Conservation (phyloP, 495 filamentous ascomycete genomes). For the Xeromyces bisporus region DNA sequence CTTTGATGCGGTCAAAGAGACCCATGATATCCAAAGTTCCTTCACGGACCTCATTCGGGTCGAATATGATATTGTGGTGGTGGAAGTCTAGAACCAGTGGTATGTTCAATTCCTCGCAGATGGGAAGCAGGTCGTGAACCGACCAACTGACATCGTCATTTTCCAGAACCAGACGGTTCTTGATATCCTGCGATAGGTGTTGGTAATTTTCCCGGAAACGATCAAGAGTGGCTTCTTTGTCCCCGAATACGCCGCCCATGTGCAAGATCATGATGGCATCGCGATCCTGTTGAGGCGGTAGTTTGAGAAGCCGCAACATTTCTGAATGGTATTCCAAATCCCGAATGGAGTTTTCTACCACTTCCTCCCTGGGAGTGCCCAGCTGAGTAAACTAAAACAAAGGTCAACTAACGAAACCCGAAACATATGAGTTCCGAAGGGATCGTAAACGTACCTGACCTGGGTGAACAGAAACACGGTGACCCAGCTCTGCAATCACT, state of each 20-base stretch:
- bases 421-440: no score
- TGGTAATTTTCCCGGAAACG: constrained; percentile 71
- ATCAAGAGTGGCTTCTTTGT: constrained; percentile 66
- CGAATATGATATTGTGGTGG: constrained; percentile 89
- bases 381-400: constrained; percentile 68
- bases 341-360: constrained; percentile 56
- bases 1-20: constrained; percentile 55
- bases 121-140: constrained; percentile 77
- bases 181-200: constrained; percentile 45
- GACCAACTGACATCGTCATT: constrained; percentile 88
- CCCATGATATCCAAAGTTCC: constrained; percentile 68
- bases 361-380: constrained; percentile 57
- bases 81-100: constrained; percentile 88
- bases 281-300: constrained; percentile 64
- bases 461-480: constrained; percentile 79
- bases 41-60: constrained; percentile 52
- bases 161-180: constrained; percentile 72
- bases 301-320: constrained; percentile 56
- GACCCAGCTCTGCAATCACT: constrained; percentile 63
- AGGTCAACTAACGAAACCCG: no score
- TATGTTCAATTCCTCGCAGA: constrained; percentile 87
- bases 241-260: constrained; percentile 83
- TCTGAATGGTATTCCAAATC: constrained; percentile 88
- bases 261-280: constrained; percentile 93
- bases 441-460: constrained; percentile 48